Evolutionary conservation across 73 alveolate species (phyloP).

Genomic region (Effrenium voratum): DNA sequence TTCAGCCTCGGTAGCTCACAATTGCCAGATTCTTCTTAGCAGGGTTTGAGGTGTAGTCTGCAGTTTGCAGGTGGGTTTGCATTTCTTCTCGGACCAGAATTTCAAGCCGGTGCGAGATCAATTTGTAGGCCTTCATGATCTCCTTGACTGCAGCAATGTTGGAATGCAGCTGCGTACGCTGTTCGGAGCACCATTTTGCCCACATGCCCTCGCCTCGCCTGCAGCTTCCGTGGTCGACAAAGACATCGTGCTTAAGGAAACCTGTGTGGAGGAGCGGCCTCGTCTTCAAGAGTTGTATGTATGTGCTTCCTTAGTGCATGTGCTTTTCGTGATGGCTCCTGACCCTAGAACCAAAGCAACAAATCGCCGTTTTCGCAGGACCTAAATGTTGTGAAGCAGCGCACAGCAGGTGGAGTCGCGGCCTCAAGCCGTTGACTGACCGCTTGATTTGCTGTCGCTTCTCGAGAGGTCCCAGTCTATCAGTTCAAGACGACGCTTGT

Average conservation of each 20-base stretch:
- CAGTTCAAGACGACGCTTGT: slow-evolving; percentile 55
- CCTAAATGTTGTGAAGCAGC: slow-evolving; percentile 64
- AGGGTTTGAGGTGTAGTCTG: too few species aligned
- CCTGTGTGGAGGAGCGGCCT: slow-evolving; percentile 67
- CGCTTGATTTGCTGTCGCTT: neutral
- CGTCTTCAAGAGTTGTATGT: too few species aligned
- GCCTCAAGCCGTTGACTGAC: neutral
- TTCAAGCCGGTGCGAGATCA: slow-evolving; percentile 76
- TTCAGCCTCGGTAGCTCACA: too few species aligned
- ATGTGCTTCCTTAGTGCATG: too few species aligned
- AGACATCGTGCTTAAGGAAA: slow-evolving; percentile 39
- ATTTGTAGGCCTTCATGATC: slow-evolving; percentile 51
- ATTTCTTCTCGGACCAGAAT: slow-evolving; percentile 76
- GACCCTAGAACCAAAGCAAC: too few species aligned
- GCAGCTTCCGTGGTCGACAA: slow-evolving; percentile 68
- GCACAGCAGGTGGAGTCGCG: slow-evolving; percentile 77
- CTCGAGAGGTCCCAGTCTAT: slow-evolving; percentile 53
- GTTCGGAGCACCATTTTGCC: too few species aligned
- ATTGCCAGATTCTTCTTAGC: too few species aligned
- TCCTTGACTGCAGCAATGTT: too few species aligned
- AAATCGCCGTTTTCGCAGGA: too few species aligned
- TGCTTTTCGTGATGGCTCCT: too few species aligned
- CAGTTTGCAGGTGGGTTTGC: slow-evolving; percentile 39
- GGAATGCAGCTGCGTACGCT: too few species aligned
- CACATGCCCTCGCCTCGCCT: neutral